Evolutionary conservation across 2,329 filamentous ascomycete genomes (phyloP), one percentile per base, ranked within the genome.

Genomic region (Sporothrix dimorphospora): DNA sequence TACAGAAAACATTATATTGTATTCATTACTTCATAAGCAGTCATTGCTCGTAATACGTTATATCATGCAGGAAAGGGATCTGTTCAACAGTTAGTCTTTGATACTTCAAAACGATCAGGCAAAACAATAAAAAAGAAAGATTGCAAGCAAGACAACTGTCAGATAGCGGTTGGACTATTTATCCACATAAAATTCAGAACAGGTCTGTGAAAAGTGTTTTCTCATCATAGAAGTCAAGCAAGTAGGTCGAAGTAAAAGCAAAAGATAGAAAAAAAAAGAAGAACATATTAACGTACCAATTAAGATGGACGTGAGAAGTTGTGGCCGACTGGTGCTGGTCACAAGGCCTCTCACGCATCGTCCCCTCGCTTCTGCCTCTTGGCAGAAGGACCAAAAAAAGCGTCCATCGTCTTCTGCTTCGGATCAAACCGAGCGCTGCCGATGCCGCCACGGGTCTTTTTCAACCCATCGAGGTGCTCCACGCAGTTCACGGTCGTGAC

Each of bases 111-210:
- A 27, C 14, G 4, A 38, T 30, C 47, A 24, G 19, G 27, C 5
- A 21, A 21, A 38, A 5, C 1, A 38, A 67, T n/a, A 38, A 19
- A 30, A 34, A 49, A 7, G 12, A 51, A 67, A 38, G 21, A 30
- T 0, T 45, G 19, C 7, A 59, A 61, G 45, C 21, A 34, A 71
- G 73, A 72, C 66, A 74, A 75, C 38, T 75, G 68, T 92, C 91
- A 93, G 91, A 93, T 89, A 93, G 91, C 91, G 91, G 90, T 93
- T 93, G 91, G 89, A 90, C 89, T 90, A 89, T 83, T 84, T 84
- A 86, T 92, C 91, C 86, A 92, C 90, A 93, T 85, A 76, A 80
- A 79, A 82, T 91, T 93, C 90, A 86, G 91, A 91, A 91, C 91
- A 94, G 91, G 91, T 94, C 91, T 93, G 91, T 93, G 91, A 91